Percentiles rank a stretch among this genome's conserved stretches.
phyloP scores from a whole-genome alignment of 345 rosid genomes.

The Firmiana major region DNA sequence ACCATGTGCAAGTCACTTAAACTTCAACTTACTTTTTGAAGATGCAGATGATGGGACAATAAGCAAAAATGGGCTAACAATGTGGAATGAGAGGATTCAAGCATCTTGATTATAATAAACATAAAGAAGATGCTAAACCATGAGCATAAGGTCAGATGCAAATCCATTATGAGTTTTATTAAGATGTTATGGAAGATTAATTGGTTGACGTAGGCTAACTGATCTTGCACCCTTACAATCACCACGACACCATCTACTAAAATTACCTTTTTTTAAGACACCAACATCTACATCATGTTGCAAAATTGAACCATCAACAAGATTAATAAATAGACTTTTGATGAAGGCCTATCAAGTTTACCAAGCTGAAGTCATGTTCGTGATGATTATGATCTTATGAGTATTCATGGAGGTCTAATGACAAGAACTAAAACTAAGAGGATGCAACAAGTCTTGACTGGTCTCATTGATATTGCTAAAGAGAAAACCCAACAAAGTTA shows the following conservation, averaged over 20 bases:
- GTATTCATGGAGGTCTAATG: too few species aligned
- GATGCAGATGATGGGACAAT: constrained; percentile 40
- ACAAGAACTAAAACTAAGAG: too few species aligned
- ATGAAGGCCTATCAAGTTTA: too few species aligned
- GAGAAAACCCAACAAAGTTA: too few species aligned
- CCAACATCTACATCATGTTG: constrained; percentile 98
- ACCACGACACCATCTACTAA: too few species aligned
- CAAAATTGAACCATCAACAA: constrained; percentile 21
- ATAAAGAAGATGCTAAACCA: constrained; percentile 76
- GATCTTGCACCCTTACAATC: constrained; percentile 91
- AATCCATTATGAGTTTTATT: constrained; percentile 48
- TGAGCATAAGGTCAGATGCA: constrained; percentile 76
- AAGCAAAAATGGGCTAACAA: constrained; percentile 80
- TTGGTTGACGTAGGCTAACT: constrained; percentile 77
- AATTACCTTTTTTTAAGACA: constrained; percentile 76
- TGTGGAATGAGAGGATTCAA: constrained; percentile 69
- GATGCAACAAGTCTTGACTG: too few species aligned
- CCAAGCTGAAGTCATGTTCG: too few species aligned
- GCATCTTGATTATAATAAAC: constrained; percentile 39
- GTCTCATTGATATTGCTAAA: too few species aligned
- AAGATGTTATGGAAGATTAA: constrained; percentile 72
- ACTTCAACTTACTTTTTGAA: constrained; percentile 40
- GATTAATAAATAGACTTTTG: background rate
- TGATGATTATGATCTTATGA: too few species aligned
- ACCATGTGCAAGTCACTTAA: too few species aligned